Percentiles rank a stretch among this genome's conserved stretches.
phyloP scores from a whole-genome alignment of 2,329 filamentous ascomycete species.

The Sporothrix globosa region DNA sequence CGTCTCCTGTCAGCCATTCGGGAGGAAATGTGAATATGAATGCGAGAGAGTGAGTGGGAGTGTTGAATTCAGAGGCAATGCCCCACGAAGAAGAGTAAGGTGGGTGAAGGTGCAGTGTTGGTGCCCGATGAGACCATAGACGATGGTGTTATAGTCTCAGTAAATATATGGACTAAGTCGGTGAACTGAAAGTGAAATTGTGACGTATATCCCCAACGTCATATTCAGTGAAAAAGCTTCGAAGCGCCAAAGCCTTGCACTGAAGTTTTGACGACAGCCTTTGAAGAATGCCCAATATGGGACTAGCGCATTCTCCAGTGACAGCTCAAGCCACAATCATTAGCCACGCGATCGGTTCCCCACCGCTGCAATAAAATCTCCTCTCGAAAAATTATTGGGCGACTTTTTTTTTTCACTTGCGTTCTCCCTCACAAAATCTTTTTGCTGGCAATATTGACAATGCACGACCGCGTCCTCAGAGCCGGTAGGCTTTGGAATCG shows the following conservation, averaged over 20 bases:
- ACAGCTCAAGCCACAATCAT: conserved; percentile 26
- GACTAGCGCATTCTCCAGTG: conserved; percentile 1
- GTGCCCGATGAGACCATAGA: too few relatives aligned
- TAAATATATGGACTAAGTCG: background rate
- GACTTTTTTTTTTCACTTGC: conserved; percentile 11
- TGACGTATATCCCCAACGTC: background rate
- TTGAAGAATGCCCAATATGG: background rate
- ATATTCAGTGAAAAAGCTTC: background rate
- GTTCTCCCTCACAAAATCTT: conserved; percentile 25
- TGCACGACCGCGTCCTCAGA: background rate
- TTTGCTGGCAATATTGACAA: conserved; percentile 10
- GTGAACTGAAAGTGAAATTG: background rate
- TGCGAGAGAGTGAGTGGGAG: background rate
- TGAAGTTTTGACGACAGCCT: conserved; percentile 24
- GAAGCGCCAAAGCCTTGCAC: conserved; percentile 1
- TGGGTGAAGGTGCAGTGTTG: background rate
- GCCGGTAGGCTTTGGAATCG: background rate
- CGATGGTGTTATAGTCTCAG: background rate
- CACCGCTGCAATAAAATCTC: conserved; percentile 31
- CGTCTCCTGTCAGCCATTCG: conserved; percentile 81
- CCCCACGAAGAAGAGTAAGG: background rate
- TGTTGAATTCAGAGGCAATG: background rate
- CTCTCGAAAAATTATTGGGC: conserved; percentile 22
- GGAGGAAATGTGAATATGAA: background rate
- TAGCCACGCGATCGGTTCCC: conserved; percentile 19